Percentiles rank a stretch among this genome's conserved stretches.
Evolutionary conservation across 2,329 filamentous ascomycete genomes (phyloP).

Genomic region (Triangularia verruculosa): DNA sequence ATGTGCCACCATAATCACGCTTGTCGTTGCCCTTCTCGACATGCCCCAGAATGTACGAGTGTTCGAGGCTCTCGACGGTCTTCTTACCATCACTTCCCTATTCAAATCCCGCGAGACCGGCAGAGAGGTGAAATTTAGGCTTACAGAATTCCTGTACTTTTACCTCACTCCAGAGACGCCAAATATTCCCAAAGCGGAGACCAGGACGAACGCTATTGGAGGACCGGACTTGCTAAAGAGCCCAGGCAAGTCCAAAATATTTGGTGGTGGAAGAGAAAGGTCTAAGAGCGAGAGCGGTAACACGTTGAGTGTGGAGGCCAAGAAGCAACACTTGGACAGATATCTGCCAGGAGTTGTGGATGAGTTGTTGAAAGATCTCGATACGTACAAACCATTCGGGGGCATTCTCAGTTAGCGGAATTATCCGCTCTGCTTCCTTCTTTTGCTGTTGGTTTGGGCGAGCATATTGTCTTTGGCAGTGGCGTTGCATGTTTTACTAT

Average conservation of each 20-base stretch:
- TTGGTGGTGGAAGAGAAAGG: constrained; percentile 37
- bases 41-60: constrained; percentile 83
- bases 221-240: constrained; percentile 60
- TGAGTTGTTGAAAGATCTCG: constrained; percentile 54
- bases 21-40: constrained; percentile 85
- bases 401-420: constrained; percentile 48
- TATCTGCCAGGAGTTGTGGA: constrained; percentile 29
- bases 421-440: constrained; percentile 23
- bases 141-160: constrained; percentile 98
- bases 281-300: constrained; percentile 30
- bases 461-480: background rate
- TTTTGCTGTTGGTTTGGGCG: background rate
- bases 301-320: constrained; percentile 26
- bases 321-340: constrained; percentile 27
- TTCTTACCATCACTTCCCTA: constrained; percentile 85
- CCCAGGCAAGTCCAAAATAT: constrained; percentile 64
- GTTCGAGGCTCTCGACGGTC: constrained; percentile 87
- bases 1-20: constrained; percentile 81
- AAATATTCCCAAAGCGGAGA: constrained; percentile 49
- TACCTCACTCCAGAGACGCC: constrained; percentile 92
- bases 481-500: background rate
- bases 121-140: constrained; percentile 87
- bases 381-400: constrained; percentile 61
- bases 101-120: constrained; percentile 87
- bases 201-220: constrained; percentile 37